phyloP scores from a whole-genome alignment of 768 basidiomycete genomes.

The Trametes elegans region DNA sequence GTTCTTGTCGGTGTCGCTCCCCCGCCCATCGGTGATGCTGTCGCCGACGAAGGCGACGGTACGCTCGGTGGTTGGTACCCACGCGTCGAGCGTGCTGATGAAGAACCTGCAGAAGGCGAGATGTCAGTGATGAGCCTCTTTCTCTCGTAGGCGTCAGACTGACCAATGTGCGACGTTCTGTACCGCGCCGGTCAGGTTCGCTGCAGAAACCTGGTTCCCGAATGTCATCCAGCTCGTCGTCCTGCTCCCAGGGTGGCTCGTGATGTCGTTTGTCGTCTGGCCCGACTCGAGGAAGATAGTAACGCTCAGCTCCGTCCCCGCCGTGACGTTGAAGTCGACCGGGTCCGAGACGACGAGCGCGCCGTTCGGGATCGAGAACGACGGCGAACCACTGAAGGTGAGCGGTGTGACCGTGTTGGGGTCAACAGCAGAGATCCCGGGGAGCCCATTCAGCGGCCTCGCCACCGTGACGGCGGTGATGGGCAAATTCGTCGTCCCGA shows the following conservation, averaged over 20 bases:
- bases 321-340: slow-evolving; percentile 37
- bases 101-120: slow-evolving; percentile 37
- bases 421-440: slow-evolving; percentile 39
- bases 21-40: slow-evolving; percentile 53
- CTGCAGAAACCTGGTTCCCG: slow-evolving; percentile 38
- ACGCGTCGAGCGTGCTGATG: slow-evolving; percentile 43
- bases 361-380: slow-evolving; percentile 42
- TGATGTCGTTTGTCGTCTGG: slow-evolving; percentile 40
- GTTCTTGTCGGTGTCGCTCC: slow-evolving; percentile 42
- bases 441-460: slow-evolving; percentile 35
- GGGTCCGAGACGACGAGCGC: slow-evolving; percentile 46
- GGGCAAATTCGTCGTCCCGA: slow-evolving; percentile 41
- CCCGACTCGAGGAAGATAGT: slow-evolving; percentile 41
- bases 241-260: slow-evolving; percentile 48
- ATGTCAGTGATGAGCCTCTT: background rate
- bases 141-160: background rate
- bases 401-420: slow-evolving; percentile 34
- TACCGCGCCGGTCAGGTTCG: slow-evolving; percentile 35
- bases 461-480: slow-evolving; percentile 47
- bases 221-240: slow-evolving; percentile 41
- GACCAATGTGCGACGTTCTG: slow-evolving; percentile 39
- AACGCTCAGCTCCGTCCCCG: slow-evolving; percentile 40
- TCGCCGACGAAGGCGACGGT: slow-evolving; percentile 48
- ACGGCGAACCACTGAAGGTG: slow-evolving; percentile 44
- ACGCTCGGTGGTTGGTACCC: slow-evolving; percentile 30